Evolutionary conservation across 768 basidiomycete genomes (phyloP), one percentile per base, ranked within the genome.

Genomic region (Tricholoma flavovirens): DNA sequence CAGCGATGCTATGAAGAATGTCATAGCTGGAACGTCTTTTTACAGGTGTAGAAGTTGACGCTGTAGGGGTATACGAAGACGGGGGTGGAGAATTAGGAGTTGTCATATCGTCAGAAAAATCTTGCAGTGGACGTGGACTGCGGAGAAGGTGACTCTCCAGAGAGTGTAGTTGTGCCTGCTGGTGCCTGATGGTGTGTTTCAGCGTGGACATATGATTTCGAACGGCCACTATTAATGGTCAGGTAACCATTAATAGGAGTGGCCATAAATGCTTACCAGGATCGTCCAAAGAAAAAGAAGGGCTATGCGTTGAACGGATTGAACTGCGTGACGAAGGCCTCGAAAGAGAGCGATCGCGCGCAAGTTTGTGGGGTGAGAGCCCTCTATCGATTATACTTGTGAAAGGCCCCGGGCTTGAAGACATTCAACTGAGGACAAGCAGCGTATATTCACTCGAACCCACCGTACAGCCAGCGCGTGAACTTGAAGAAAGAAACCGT

Each of bases 111-210:
- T 69, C 67, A 33, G 65, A 60, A 29, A 70, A 60, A 38, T 77
- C 72, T 24, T 74, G 64, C n/a, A 73, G 72, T 36, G 85, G 82
- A 56, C 90, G 80, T 14, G 88, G 86, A 15, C 83, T 83, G 60
- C 81, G 81, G 50, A 85, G 77, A 49, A 92, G 72, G 53, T 81
- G 76, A 64, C 76, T 87, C 68, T 92, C 90, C 52, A 91, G 79
- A 36, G 65, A 76, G 61, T 85, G 80, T 33, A 90, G 69, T 62
- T 91, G 88, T 17, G 89, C 89, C 74, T 90, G 88, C 66, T 92
- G 87, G 63, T 91, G 89, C 59, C 90, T 75, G 63, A 92, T 92
- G 66, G 78, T 82, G 67, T 92, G 90, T 71, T 87, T 90, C 65
- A 92, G 72, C 38, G 84, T 85, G 61, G 88, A 89, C 72, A 92